A percentile compares a stretch with the other conserved stretches of the same genome.
Evolutionary conservation across 768 basidiomycete genomes (phyloP).

Genomic region (Mycena sanguinolenta): DNA sequence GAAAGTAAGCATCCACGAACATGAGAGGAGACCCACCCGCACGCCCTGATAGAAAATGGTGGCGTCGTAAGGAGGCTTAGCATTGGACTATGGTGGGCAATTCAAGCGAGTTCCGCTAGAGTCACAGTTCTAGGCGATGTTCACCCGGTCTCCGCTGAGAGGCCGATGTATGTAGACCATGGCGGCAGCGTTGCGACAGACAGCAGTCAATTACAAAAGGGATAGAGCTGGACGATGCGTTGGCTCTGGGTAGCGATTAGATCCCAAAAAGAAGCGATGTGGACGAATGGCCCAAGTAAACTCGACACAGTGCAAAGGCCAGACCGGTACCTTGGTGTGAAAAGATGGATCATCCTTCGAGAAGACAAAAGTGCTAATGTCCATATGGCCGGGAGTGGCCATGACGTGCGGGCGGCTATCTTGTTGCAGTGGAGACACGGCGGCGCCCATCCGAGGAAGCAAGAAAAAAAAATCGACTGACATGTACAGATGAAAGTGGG

Average conservation of each 20-base stretch:
- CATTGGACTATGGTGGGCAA: not conserved
- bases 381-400: slow-evolving; percentile 6
- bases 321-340: not conserved
- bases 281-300: slow-evolving; percentile 18
- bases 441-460: not conserved
- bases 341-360: slow-evolving; percentile 10
- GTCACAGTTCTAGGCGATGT: slow-evolving; percentile 17
- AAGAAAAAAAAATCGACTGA: not conserved
- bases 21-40: not conserved
- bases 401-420: slow-evolving; percentile 25
- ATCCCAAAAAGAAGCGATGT: slow-evolving; percentile 10
- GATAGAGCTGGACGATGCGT: slow-evolving; percentile 7
- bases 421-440: not conserved
- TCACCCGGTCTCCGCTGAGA: not conserved
- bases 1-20: not conserved
- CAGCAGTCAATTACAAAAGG: too few relatives aligned
- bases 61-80: slow-evolving; percentile 11
- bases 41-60: slow-evolving; percentile 5
- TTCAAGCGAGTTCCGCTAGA: slow-evolving; percentile 2
- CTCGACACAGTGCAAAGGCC: not conserved
- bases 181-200: too few relatives aligned
- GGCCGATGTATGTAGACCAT: slow-evolving; percentile 2
- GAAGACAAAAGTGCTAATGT: not conserved
- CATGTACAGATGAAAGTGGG: not conserved
- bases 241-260: slow-evolving; percentile 19